phyloP scores from a whole-genome alignment of 1,284 basidiomycete genomes.

The Moniliella sp. region DNA sequence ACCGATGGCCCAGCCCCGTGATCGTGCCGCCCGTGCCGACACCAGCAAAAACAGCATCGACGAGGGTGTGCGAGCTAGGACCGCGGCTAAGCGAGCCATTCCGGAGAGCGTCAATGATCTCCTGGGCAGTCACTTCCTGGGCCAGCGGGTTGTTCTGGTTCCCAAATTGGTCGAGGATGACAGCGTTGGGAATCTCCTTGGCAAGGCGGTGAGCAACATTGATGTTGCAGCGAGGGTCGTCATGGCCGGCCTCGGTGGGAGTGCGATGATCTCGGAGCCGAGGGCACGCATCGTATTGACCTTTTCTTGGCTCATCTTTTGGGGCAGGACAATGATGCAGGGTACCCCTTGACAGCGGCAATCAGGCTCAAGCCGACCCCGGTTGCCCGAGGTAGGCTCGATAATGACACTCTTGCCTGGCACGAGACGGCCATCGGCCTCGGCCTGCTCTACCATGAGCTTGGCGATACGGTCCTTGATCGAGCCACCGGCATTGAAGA shows the following conservation, averaged over 20 bases:
- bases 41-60: constrained; percentile 44
- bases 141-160: constrained; percentile 42
- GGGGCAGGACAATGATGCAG: constrained; percentile 65
- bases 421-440: constrained; percentile 60
- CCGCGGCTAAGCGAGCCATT: not conserved
- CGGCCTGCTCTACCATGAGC: constrained; percentile 84
- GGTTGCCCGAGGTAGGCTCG: constrained; percentile 68
- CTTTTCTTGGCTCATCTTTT: constrained; percentile 93
- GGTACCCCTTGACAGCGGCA: constrained; percentile 62
- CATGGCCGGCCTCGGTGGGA: constrained; percentile 66
- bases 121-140: constrained; percentile 19
- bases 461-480: constrained; percentile 70
- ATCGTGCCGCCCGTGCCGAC: constrained; percentile 89
- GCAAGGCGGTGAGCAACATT: constrained; percentile 62
- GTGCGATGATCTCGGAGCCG: constrained; percentile 80
- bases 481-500: constrained; percentile 69
- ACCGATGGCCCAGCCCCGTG: constrained; percentile 59
- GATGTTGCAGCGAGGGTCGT: constrained; percentile 71
- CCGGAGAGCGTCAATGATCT: no score
- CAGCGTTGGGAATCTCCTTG: constrained; percentile 55
- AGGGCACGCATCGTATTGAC: constrained; percentile 71
- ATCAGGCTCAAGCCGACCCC: constrained; percentile 48
- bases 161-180: constrained; percentile 74
- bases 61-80: not conserved
- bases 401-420: constrained; percentile 77